phyloP scores from a whole-genome alignment of 192 early-diverging fungal genomes.

The Coemansia sp. region DNA sequence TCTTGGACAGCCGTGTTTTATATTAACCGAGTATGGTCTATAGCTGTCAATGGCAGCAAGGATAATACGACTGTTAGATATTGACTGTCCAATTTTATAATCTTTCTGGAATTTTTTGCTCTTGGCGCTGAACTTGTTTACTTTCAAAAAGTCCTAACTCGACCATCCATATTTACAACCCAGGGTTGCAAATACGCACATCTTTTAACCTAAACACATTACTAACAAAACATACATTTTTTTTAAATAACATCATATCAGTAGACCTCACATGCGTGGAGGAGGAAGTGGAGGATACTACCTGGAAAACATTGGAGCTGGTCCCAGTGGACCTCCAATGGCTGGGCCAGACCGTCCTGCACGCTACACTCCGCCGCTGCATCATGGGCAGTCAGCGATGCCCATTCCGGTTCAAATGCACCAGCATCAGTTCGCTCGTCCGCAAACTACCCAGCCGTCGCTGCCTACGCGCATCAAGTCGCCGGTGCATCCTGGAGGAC shows the following conservation, averaged over 20 bases:
- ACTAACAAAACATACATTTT: background rate
- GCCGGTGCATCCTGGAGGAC: conserved; percentile 1
- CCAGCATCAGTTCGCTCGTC: conserved; percentile 3
- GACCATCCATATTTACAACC: no score
- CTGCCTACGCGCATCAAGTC: conserved; percentile 16
- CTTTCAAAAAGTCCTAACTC: no score
- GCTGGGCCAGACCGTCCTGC: conserved; percentile 8
- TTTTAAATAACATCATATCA: background rate
- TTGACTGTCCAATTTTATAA: no score
- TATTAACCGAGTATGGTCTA: no score
- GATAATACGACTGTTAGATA: no score
- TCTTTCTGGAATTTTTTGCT: no score
- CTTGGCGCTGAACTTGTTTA: no score
- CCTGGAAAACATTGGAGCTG: conserved; percentile 12
- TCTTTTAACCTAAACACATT: background rate
- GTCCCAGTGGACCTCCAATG: conserved; percentile 5
- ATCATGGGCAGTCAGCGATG: conserved; percentile 29
- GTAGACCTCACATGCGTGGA: conserved; percentile 25
- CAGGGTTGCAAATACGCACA: no score
- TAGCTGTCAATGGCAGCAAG: no score
- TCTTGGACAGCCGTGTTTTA: background rate
- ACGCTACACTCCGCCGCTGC: conserved; percentile 15
- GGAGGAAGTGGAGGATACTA: conserved; percentile 12
- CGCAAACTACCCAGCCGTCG: conserved; percentile 3
- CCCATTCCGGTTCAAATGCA: conserved; percentile 22